A percentile compares a stretch with the other conserved stretches of the same genome.
phyloP scores from a whole-genome alignment of 176 grass and related monocot species.

The Musa itinerans region DNA sequence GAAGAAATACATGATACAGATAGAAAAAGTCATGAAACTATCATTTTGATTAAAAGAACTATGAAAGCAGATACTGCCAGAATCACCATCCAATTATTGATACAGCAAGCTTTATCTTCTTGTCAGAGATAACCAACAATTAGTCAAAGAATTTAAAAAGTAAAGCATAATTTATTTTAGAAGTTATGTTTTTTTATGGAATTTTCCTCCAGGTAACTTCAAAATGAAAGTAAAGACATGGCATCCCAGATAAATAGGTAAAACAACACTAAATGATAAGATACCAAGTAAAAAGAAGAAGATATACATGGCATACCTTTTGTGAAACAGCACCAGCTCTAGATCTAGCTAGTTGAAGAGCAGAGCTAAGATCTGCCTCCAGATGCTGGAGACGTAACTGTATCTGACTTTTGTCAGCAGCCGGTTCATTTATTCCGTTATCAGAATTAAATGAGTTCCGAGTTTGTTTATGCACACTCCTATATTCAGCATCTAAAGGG shows the following conservation, averaged over 20 bases:
- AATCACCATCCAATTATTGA: too few species aligned
- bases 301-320: slow-evolving; percentile 30
- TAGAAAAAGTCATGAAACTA: too few species aligned
- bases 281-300: neutral
- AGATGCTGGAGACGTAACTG: slow-evolving; percentile 50
- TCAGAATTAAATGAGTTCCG: slow-evolving; percentile 27
- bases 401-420: slow-evolving; percentile 52
- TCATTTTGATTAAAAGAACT: too few species aligned
- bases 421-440: slow-evolving; percentile 21
- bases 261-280: neutral
- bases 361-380: slow-evolving; percentile 56
- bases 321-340: slow-evolving; percentile 47
- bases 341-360: slow-evolving; percentile 55
- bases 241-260: neutral
- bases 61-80: too few species aligned
- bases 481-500: slow-evolving; percentile 18
- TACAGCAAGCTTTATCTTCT: too few species aligned
- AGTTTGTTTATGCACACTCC: slow-evolving; percentile 27
- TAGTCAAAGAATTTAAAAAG: neutral
- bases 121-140: neutral
- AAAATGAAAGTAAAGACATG: neutral
- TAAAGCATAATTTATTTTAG: neutral
- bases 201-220: neutral
- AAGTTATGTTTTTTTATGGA: neutral
- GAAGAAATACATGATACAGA: too few species aligned